Base-by-base conservation (phyloP, 208 protist species). In the Crithidia fasciculata region DNA sequence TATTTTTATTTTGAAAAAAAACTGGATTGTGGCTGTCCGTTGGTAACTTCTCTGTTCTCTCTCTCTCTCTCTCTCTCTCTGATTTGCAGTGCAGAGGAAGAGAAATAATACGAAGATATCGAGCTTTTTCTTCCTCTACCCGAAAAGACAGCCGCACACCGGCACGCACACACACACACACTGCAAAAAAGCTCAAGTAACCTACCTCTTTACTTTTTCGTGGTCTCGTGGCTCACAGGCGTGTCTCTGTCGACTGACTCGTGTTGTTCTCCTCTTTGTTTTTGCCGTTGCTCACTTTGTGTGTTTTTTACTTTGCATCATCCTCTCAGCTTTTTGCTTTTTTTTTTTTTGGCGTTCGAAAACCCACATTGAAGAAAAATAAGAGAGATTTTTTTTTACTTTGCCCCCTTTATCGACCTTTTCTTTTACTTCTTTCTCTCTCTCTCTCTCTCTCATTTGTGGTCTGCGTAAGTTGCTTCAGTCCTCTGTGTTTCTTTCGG, bases 401-500 rank as follows among this genome's bases (percentile, higher is more conserved):
- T 28, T 43, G 8, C 8, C 18, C 18, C 16, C 18, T 37, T 8
- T 49, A 8, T 65, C 43, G 8, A 7, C 47, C 47, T 16, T 57
- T 69, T 43, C 63, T 40, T 70, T 59, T 70, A 0, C n/a, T 70
- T 70, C 61, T 67, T 39, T 50, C n/a, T 67, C 36, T 67, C n/a
- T n/a, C 49, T 67, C n/a, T 16, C 49, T 53, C 36, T 52, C 61
- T 54, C 49, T 54, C 49, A 54, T 54, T 54, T 54, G 49, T n/a
- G 49, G 16, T 28, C 28, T 28, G 28, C 28, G 28, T 28, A 28
- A 28, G 28, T 28, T 28, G 28, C 28, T 28, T 28, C 1, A 1
- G 28, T 28, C 28, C 28, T 28, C 1, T 28, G 28, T 28, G 28
- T 28, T 28, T 28, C 28, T 28, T 28, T 28, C 28, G 28, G 28